Base-by-base conservation (phyloP, 23 red algal genomes). In the Chondrus crispus region DNA sequence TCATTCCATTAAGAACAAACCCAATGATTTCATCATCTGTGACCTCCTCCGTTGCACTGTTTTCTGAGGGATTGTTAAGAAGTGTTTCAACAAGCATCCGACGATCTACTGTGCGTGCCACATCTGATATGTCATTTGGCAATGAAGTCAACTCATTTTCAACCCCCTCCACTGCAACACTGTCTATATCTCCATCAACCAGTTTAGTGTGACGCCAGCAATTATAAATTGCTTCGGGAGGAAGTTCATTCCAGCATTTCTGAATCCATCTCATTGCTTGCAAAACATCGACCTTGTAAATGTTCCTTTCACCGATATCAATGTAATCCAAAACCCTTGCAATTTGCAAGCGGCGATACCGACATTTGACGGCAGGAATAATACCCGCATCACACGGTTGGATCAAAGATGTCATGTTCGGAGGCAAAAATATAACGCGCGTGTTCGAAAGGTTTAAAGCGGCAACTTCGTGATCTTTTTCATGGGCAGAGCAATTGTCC, bases 401-500 rank as follows among this genome's bases (percentile, higher is more conserved):
- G n/a, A 76, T 20, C 43, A 24, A 40, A 26, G 39, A 46, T 26
- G 44, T 76, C 30, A 38, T 76, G 71, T 76, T 76, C 43, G 71
- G 28, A 22, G 71, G 71, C 28, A 76, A 38, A 38, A 76, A 76
- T 40, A 46, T 26, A 24, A 76, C 71, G 43, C 28, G 7, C 33
- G 43, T 24, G 71, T 76, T 76, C 24, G 28, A 28, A 24, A 76
- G 43, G 43, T 43, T 48, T 24, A 76, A 76, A 76, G 28, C 28
- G 28, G 71, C 5, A 24, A 76, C 33, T 37, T 7, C 43, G 24
- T 76, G 39, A 8, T 76, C 44, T 26, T 24, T 76, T 46, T 24
- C 71, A 48, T 76, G 71, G 33, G 71, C 71, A 76, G 28, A 37
- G 6, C 37, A 76, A 38, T 76, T 76, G 71, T 76, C 71, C 44